Conservation (phyloP, 1,139 yeast species). For the Pichia sp. region DNA sequence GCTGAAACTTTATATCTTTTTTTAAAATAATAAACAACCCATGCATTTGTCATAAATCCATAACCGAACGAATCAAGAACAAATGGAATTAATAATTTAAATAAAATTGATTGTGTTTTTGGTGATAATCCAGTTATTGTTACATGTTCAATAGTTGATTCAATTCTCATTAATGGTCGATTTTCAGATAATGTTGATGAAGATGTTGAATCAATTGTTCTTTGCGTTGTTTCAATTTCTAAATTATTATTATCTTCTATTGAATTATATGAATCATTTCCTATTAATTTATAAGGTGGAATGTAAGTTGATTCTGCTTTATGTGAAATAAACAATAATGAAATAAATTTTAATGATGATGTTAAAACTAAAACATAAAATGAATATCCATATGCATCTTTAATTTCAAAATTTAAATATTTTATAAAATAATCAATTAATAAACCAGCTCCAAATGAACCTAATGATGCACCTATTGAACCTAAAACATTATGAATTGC, state of each 20-base stretch:
- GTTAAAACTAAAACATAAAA: conserved; percentile 54
- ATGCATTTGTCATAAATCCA: conserved; percentile 82
- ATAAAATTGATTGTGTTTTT: conserved; percentile 33
- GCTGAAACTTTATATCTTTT: conserved; percentile 37
- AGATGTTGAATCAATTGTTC: not conserved
- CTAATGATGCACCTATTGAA: conserved; percentile 70
- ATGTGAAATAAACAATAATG: conserved; percentile 49
- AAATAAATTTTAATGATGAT: conserved; percentile 48
- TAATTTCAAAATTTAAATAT: conserved; percentile 30
- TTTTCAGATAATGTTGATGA: conserved; percentile 20
- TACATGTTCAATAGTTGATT: conserved; percentile 23
- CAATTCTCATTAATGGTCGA: conserved; percentile 16
- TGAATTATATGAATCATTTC: not conserved
- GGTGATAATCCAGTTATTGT: conserved; percentile 31
- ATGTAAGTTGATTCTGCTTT: conserved; percentile 42
- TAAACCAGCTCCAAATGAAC: conserved; percentile 62
- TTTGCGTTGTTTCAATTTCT: not conserved
- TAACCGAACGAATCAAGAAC: conserved; percentile 78
- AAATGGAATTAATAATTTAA: conserved; percentile 43
- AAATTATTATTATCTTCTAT: not conserved
- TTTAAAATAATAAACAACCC: conserved; percentile 78
- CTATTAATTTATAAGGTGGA: conserved; percentile 18
- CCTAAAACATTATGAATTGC: conserved; percentile 67
- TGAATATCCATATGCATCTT: conserved; percentile 48
- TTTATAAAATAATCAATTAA: conserved; percentile 42